phyloP scores from a whole-genome alignment of 331 rosid species.

The Prunus yedoensis region DNA sequence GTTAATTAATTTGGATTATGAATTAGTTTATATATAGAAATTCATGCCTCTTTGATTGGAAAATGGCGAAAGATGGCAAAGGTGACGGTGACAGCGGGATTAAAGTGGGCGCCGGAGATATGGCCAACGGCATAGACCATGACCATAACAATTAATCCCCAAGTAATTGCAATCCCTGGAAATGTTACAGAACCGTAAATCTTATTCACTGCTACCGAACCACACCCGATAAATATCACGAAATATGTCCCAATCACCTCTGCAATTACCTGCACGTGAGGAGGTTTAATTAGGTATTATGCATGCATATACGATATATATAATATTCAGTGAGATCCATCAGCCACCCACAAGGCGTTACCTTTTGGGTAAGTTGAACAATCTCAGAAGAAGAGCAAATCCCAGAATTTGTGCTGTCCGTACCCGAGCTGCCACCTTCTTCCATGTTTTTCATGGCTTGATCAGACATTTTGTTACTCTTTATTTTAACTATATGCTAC shows the following conservation, averaged over 20 bases:
- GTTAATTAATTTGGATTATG: neutral
- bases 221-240: constrained; percentile 71
- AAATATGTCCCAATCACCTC: constrained; percentile 73
- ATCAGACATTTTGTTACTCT: neutral
- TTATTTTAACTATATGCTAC: neutral
- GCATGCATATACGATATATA: neutral
- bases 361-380: constrained; percentile 20
- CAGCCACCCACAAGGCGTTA: neutral
- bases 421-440: neutral
- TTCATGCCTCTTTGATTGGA: constrained; percentile 26
- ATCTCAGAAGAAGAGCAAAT: constrained; percentile 5
- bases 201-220: constrained; percentile 50
- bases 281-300: too few species aligned
- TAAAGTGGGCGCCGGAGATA: constrained; percentile 82
- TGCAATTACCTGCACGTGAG: constrained; percentile 51
- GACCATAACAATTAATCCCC: constrained; percentile 64
- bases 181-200: constrained; percentile 47
- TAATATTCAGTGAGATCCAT: neutral
- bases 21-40: neutral
- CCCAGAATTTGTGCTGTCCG: neutral
- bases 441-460: neutral
- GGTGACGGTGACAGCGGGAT: constrained; percentile 61
- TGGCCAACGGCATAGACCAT: constrained; percentile 71
- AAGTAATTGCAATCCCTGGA: constrained; percentile 53
- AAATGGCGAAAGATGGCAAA: constrained; percentile 55